Evolutionary conservation across 2,329 filamentous ascomycete species (phyloP).

Genomic region (Aspergillus jensenii): DNA sequence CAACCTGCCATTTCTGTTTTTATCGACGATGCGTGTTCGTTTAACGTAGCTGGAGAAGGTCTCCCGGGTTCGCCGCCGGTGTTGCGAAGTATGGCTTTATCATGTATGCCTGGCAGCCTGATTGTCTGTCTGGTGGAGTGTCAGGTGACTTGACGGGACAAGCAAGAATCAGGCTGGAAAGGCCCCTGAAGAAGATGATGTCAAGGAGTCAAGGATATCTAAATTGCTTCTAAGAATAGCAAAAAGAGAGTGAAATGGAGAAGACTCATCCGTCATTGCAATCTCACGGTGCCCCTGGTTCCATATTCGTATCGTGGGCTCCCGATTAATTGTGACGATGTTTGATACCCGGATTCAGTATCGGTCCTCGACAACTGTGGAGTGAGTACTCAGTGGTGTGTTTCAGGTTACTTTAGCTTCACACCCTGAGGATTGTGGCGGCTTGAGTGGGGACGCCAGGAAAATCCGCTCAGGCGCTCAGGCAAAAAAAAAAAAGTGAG

Average conservation of each 20-base stretch:
- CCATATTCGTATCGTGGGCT: neutral
- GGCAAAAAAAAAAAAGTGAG: no score
- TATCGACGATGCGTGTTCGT: neutral
- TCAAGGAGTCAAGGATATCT: neutral
- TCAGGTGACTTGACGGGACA: neutral
- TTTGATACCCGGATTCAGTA: neutral
- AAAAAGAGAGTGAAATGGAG: neutral
- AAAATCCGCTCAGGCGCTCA: constrained; percentile 13
- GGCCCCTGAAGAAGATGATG: neutral
- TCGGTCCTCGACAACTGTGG: neutral
- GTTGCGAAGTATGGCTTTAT: no score
- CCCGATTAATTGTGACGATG: neutral
- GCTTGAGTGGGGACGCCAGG: constrained; percentile 20
- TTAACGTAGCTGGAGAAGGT: neutral
- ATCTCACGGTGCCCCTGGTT: neutral
- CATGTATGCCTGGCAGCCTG: no score
- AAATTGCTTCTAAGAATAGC: constrained; percentile 10
- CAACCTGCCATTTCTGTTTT: neutral
- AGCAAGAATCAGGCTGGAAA: neutral
- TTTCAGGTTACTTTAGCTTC: constrained; percentile 34
- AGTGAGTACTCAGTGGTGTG: constrained; percentile 17
- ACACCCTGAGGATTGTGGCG: constrained; percentile 27
- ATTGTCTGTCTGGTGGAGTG: neutral
- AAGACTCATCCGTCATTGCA: neutral
- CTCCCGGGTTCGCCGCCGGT: no score